These are phyloP conservation scores for Aspergillus flavus DNA, from an alignment of 2,329 filamentous ascomycete species.

Conservation along the genomic window DNA sequence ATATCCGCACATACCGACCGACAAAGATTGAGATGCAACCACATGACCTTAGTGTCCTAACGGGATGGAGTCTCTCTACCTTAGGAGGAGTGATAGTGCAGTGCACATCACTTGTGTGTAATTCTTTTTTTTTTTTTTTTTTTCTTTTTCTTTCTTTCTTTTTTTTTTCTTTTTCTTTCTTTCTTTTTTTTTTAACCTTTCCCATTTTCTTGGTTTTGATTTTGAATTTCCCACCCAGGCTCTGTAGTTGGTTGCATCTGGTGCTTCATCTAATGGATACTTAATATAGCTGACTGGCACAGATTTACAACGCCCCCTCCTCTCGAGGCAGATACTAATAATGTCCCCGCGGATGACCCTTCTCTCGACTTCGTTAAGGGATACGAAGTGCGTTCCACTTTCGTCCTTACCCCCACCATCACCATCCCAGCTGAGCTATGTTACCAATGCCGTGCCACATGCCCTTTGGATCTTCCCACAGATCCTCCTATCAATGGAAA, in stretches of 20 bases:
- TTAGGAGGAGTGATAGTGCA: not conserved
- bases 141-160: not conserved
- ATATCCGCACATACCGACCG: not conserved
- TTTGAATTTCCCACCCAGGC: not conserved
- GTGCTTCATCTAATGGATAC: slow-evolving; percentile 1
- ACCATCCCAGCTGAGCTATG: not conserved
- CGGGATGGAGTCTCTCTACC: not conserved
- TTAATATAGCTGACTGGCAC: slow-evolving; percentile 6
- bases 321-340: not conserved
- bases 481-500: not conserved
- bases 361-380: not conserved
- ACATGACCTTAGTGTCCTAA: not conserved
- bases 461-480: slow-evolving; percentile 1
- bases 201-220: not conserved
- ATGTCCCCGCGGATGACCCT: not conserved
- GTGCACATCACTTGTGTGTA: slow-evolving; percentile 4
- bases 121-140: not conserved
- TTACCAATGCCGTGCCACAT: slow-evolving; percentile 1
- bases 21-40: slow-evolving; percentile 2
- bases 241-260: not conserved
- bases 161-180: not conserved
- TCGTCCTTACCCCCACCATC: not conserved
- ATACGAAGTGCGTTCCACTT: slow-evolving; percentile 2
- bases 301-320: not conserved
- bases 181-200: not conserved